A percentile compares a stretch with the other conserved stretches of the same genome.
Conservation (phyloP, 2,329 filamentous ascomycete genomes). For the Zopfia rhizophila region DNA sequence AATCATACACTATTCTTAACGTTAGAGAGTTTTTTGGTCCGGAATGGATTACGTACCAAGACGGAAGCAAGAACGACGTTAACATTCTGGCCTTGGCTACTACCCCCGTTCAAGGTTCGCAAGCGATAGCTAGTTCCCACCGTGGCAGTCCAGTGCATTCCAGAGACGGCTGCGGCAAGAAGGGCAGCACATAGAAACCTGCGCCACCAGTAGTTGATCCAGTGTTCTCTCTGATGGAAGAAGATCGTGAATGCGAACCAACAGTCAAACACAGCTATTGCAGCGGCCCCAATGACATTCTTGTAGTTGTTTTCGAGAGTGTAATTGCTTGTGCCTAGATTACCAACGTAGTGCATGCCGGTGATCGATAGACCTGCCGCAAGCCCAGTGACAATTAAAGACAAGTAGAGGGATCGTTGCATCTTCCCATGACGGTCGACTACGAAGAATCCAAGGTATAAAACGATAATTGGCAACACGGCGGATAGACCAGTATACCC, state of each 20-base stretch:
- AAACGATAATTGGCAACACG: slow-evolving; percentile 79
- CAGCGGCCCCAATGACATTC: slow-evolving; percentile 73
- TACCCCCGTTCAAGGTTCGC: slow-evolving; percentile 54
- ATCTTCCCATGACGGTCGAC: slow-evolving; percentile 60
- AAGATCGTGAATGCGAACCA: slow-evolving; percentile 77
- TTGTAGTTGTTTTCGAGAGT: slow-evolving; percentile 67
- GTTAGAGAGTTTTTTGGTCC: too few species aligned
- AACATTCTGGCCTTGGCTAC: slow-evolving; percentile 62
- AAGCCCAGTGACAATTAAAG: slow-evolving; percentile 67
- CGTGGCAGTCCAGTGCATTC: slow-evolving; percentile 88
- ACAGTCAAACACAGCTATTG: slow-evolving; percentile 79
- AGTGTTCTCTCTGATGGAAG: slow-evolving; percentile 78
- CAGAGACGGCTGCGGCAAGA: slow-evolving; percentile 78
- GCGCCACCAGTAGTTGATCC: slow-evolving; percentile 84
- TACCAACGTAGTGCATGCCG: slow-evolving; percentile 90
- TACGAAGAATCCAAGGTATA: slow-evolving; percentile 76
- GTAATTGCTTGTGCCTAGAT: slow-evolving; percentile 84
- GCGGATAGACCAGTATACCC: slow-evolving; percentile 81
- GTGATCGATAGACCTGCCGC: slow-evolving; percentile 80
- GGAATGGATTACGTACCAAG: slow-evolving; percentile 65
- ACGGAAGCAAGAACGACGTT: slow-evolving; percentile 79
- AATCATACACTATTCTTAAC: slow-evolving; percentile 45
- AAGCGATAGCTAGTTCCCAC: slow-evolving; percentile 75
- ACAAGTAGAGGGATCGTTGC: slow-evolving; percentile 35
- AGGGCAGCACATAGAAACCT: slow-evolving; percentile 72